A percentile compares a stretch with the other conserved stretches of the same genome.
These are phyloP conservation scores for Pelargonium nanum DNA, from an alignment of 345 rosid species.

Conservation along the genomic window DNA sequence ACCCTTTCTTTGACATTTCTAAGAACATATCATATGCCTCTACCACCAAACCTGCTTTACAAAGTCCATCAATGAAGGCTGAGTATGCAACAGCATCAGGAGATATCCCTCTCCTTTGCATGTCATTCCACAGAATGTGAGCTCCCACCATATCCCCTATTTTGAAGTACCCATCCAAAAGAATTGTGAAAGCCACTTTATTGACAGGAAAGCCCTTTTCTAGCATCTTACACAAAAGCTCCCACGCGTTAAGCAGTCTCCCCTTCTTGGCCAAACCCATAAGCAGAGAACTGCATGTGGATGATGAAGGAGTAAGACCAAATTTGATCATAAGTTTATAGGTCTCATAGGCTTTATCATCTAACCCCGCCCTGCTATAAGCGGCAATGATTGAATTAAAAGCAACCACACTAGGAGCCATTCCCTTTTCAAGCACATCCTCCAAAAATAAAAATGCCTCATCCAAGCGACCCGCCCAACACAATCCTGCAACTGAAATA, in stretches of 20 bases:
- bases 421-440: constrained; percentile 52
- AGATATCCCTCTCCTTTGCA: constrained; percentile 35
- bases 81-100: constrained; percentile 61
- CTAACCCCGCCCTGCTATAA: constrained; percentile 39
- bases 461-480: constrained; percentile 56
- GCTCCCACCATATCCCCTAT: constrained; percentile 42
- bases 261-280: constrained; percentile 50
- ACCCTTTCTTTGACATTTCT: constrained; percentile 47
- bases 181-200: constrained; percentile 47
- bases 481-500: constrained; percentile 45
- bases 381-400: constrained; percentile 64
- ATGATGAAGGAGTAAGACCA: constrained; percentile 46
- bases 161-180: constrained; percentile 57
- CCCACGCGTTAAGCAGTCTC: constrained; percentile 40
- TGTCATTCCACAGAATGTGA: constrained; percentile 48
- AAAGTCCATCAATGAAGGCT: constrained; percentile 60
- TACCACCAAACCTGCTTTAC: constrained; percentile 44
- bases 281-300: constrained; percentile 53
- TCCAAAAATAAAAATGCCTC: constrained; percentile 36
- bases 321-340: constrained; percentile 39
- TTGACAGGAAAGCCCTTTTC: constrained; percentile 39
- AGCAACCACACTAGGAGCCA: constrained; percentile 37
- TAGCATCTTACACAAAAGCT: constrained; percentile 39
- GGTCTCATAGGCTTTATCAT: constrained; percentile 35
- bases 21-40: constrained; percentile 43